These are phyloP conservation scores for Quercus wislizeni DNA, from an alignment of 306 rosid genomes.

Conservation along the genomic window DNA sequence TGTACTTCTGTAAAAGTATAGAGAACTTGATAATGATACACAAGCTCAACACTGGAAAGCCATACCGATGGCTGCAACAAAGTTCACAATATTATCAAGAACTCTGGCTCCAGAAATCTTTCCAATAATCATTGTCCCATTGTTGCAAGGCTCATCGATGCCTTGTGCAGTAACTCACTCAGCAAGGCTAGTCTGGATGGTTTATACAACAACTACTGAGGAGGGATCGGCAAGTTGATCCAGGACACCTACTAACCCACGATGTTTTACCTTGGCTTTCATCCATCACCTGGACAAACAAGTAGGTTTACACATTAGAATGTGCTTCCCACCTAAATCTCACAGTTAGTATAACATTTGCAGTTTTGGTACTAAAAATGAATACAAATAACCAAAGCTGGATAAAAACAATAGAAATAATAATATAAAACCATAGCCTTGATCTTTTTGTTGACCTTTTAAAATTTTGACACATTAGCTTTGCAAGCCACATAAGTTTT, in stretches of 20 bases:
- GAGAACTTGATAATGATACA: neutral
- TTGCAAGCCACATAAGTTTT: too few species aligned
- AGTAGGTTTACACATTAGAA: constrained; percentile 8
- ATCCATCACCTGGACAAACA: constrained; percentile 28
- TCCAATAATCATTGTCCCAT: neutral
- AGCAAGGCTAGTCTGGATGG: neutral
- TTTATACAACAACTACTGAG: neutral
- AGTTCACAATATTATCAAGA: too few species aligned
- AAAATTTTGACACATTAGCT: too few species aligned
- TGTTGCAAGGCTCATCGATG: neutral
- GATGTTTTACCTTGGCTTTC: constrained; percentile 7
- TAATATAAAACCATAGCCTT: neutral
- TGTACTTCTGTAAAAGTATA: too few species aligned
- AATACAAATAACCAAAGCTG: neutral
- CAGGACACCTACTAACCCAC: constrained; percentile 15
- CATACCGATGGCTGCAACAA: neutral
- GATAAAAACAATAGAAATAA: neutral
- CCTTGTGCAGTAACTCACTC: neutral
- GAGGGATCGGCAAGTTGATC: neutral
- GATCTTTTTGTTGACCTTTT: too few species aligned
- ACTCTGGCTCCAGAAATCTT: too few species aligned
- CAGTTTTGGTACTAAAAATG: neutral
- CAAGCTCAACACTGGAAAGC: neutral
- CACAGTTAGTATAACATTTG: constrained; percentile 10
- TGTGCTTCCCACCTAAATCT: constrained; percentile 18